Base-by-base conservation (phyloP, 78 protist genomes). In the Blattamonas nauphoetae region DNA sequence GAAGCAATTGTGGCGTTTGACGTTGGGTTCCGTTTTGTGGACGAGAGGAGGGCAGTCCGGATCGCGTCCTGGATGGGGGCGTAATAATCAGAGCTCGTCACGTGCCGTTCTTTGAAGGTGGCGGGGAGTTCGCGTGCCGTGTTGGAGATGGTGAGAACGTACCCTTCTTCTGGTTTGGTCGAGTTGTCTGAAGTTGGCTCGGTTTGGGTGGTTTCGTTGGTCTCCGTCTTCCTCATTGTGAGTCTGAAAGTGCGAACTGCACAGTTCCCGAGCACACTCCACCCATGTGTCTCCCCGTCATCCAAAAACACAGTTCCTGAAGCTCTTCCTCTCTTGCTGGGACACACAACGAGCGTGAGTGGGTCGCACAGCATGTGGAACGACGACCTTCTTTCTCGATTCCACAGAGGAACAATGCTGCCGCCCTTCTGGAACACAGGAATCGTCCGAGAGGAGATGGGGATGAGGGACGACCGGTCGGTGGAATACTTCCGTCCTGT, bases 351-450 rank as follows among this genome's bases (percentile, higher is more conserved):
- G 4, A 86, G 5, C 41, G 88, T 55, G 63, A 85, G 35, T 55
- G 87, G 63, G 80, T 86, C 84, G 1, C 35, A 1, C 36, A 3
- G 33, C 88, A 86, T 86, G 34, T 21, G 41, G 1, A 2, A 42
- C 80, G 84, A 41, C 4, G 88, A 86, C 38, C 88, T 46, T 2
- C 88, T n/a, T 1, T 42, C 1, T 34, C 84, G 38, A 1, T 1
- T 4, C 45, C 34, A 79, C n/a, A 29, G 1, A 32, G 82, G 82
- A 2, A 86, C 80, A 33, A 86, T 36, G 5, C 55, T 3, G 55
- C 88, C 88, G 29, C 38, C 88, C 36, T 78, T 29, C 29, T 55
- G 79, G 3, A 86, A 64, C 5, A 86, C 88, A 3, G 88, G 88
- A 64, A 86, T 55, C 21, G 5, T 2, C 2, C 46, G 41, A 2